Base-by-base conservation (phyloP, 768 basidiomycete species). In the Rhizopogon rudus region DNA sequence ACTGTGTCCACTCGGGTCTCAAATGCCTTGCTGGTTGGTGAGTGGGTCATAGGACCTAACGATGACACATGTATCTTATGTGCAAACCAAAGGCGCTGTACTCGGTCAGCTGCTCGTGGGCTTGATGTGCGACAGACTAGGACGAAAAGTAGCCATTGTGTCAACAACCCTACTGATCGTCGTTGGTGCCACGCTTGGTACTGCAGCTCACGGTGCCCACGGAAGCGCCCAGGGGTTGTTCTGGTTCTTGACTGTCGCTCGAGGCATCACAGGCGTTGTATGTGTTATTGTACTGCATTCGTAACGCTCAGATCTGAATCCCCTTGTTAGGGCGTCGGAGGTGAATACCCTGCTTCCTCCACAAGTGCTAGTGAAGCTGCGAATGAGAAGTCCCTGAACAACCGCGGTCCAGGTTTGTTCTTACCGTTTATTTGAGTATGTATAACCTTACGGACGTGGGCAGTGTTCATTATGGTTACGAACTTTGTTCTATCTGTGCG, bases 111-210 rank as follows among this genome's bases (percentile, higher is more conserved):
- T 87, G 25, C 53, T 76, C 40, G 83, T 88, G 39, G 88, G 88
- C 12, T 61, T 88, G 22, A 66, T 87, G n/a, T 88, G 86, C 60
- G 88, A 91, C 65, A 75, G 83, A 49, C 64, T 86, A 28, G 88
- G 88, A n/a, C 75, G 88, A 50, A 90, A 90, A 65, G 79, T 81
- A n/a, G 88, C 86, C 16, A 78, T 91, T 51, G 80, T 88, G 17
- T 65, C 75, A 39, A 88, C 88, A 1, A 91, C 88, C 0, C 61
- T 81, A 35, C 68, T 86, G 39, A 91, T 91, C 56, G 83, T 88
- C 52, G 48, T 88, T 44, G 88, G 88, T 22, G 82, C 84, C 16
- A 84, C 77, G 22, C 74, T 90, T 22, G 81, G 77, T 7, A 88
- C 88, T 5, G 86, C 82, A 6, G 84, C 88, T 14, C 81, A 84